Evolutionary conservation across 192 early-diverging fungal species (phyloP).

Genomic region (Linnemannia schmuckeri): DNA sequence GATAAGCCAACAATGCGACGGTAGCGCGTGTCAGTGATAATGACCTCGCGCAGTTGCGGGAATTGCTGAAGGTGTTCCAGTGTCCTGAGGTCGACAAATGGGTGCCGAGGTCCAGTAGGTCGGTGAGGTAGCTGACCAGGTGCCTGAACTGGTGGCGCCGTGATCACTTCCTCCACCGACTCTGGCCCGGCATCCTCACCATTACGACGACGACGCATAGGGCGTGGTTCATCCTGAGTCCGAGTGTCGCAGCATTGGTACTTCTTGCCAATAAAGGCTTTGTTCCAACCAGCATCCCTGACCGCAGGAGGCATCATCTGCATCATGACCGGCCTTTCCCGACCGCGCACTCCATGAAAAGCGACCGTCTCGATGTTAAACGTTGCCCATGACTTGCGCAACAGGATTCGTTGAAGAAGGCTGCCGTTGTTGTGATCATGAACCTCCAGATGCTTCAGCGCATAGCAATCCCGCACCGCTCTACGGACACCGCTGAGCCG

Average conservation of each 20-base stretch:
- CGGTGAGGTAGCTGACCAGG: no score
- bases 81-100: background rate
- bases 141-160: no score
- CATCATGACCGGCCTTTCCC: background rate
- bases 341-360: background rate
- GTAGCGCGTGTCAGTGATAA: no score
- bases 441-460: background rate
- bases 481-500: background rate
- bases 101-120: background rate
- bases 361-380: background rate
- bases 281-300: background rate
- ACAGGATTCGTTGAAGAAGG: background rate
- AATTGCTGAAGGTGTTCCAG: background rate
- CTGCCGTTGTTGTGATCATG: no score
- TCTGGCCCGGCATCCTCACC: background rate
- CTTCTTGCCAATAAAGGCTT: background rate
- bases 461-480: background rate
- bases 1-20: no score
- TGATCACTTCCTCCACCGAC: background rate
- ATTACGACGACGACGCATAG: background rate
- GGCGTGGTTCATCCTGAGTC: background rate
- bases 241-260: background rate
- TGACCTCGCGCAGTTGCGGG: no score
- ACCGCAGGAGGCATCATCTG: background rate
- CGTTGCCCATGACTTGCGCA: background rate